These are phyloP conservation scores for Cytospora mali DNA, from an alignment of 2,329 filamentous ascomycete genomes.

Conservation along the genomic window DNA sequence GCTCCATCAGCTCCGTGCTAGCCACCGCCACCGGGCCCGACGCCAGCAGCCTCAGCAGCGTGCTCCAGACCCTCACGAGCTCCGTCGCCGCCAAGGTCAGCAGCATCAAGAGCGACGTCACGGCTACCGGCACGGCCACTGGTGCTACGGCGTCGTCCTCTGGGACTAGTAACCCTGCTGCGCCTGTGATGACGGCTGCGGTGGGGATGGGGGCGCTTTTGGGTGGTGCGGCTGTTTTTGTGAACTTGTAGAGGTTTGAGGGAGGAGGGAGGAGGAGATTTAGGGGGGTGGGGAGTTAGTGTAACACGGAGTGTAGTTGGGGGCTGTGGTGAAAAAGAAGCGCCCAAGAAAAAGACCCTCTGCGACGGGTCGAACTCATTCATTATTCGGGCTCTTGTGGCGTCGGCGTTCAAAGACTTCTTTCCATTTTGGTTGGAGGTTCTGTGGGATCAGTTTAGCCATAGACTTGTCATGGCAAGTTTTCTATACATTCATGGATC, in stretches of 20 bases:
- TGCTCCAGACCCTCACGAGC: constrained; percentile 10
- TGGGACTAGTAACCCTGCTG: constrained; percentile 34
- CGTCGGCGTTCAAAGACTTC: not conserved
- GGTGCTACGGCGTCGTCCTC: constrained; percentile 14
- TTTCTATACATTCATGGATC: too few relatives aligned
- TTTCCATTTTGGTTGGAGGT: not conserved
- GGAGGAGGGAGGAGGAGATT: not conserved
- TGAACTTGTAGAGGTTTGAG: constrained; percentile 42
- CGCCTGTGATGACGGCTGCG: constrained; percentile 44
- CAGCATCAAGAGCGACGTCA: constrained; percentile 25
- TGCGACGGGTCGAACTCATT: not conserved
- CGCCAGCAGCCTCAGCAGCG: constrained; percentile 19
- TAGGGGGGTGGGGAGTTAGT: too few relatives aligned
- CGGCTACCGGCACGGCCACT: constrained; percentile 27
- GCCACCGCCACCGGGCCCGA: constrained; percentile 35
- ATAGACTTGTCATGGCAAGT: not conserved
- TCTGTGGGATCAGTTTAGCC: not conserved
- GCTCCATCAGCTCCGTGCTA: constrained; percentile 35
- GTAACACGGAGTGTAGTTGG: too few relatives aligned
- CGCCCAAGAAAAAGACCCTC: too few relatives aligned
- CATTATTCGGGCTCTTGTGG: not conserved
- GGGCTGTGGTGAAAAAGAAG: too few relatives aligned
- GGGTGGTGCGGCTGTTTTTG: constrained; percentile 49
- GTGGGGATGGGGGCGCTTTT: constrained; percentile 50
- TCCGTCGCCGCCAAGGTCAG: constrained; percentile 25